Evolutionary conservation across 371 early-diverging fungal genomes (phyloP).

Genomic region (Apophysomyces elegans): DNA sequence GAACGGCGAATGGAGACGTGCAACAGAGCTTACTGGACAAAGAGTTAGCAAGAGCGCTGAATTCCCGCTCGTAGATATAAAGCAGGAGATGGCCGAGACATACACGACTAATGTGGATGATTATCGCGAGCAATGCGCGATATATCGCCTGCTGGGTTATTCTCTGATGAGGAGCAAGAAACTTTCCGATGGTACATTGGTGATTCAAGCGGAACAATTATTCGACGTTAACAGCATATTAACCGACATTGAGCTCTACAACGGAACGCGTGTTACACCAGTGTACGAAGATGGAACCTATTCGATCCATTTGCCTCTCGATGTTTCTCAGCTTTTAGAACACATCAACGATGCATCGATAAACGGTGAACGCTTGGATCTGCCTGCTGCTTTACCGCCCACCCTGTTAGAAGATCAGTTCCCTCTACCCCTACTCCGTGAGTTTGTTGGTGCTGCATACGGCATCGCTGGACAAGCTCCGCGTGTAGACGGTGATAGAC

Average conservation of each 20-base stretch:
- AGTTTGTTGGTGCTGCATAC: neutral
- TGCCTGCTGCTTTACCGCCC: neutral
- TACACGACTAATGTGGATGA: neutral
- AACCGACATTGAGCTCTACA: neutral
- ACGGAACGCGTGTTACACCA: neutral
- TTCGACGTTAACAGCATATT: neutral
- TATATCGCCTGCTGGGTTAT: constrained; percentile 2
- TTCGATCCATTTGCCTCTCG: neutral
- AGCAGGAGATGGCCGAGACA: neutral
- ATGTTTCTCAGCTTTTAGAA: neutral
- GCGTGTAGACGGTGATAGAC: neutral
- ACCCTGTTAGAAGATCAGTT: neutral
- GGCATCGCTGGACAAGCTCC: neutral
- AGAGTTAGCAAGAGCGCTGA: constrained; percentile 1
- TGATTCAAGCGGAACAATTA: neutral
- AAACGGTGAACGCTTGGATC: neutral
- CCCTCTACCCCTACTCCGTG: constrained; percentile 1
- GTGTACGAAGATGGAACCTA: neutral
- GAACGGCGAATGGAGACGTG: constrained; percentile 3
- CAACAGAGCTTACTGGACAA: neutral
- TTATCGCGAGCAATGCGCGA: constrained; percentile 1
- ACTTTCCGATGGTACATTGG: neutral
- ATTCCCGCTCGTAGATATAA: constrained; percentile 4
- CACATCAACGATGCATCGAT: neutral
- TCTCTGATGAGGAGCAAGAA: neutral